These are phyloP conservation scores for Parathielavia appendiculata DNA, from an alignment of 495 filamentous ascomycete genomes.

Conservation along the genomic window DNA sequence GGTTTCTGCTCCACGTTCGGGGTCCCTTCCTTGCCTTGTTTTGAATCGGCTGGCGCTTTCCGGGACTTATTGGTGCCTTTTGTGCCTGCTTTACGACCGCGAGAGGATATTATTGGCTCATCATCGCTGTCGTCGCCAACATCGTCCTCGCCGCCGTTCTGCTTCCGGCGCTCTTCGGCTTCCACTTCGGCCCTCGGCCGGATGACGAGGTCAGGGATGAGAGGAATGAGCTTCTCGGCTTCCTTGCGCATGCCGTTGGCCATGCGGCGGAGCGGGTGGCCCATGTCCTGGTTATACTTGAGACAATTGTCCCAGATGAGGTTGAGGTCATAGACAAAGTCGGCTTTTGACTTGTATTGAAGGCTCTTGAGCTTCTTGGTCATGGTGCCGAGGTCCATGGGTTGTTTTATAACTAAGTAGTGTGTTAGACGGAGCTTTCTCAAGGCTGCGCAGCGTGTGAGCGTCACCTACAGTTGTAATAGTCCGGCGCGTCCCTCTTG, in stretches of 20 bases:
- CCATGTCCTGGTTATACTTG: slow-evolving; percentile 85
- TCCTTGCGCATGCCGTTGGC: slow-evolving; percentile 94
- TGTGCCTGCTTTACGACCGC: slow-evolving; percentile 82
- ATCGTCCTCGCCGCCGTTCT: slow-evolving; percentile 71
- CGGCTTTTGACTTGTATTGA: slow-evolving; percentile 86
- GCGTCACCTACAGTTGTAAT: slow-evolving; percentile 66
- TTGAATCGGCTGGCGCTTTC: slow-evolving; percentile 68
- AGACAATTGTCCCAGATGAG: slow-evolving; percentile 97
- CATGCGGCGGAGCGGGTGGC: slow-evolving; percentile 85
- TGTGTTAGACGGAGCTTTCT: slow-evolving; percentile 22
- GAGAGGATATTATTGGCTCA: slow-evolving; percentile 95
- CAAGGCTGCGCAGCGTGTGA: neutral
- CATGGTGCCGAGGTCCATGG: slow-evolving; percentile 97
- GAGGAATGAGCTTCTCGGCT: slow-evolving; percentile 87
- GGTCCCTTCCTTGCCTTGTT: slow-evolving; percentile 79
- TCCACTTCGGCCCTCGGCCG: slow-evolving; percentile 90
- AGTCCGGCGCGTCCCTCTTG: slow-evolving; percentile 95
- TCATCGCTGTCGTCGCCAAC: slow-evolving; percentile 89
- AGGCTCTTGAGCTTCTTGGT: slow-evolving; percentile 92
- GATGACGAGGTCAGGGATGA: slow-evolving; percentile 90
- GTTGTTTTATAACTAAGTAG: slow-evolving; percentile 79
- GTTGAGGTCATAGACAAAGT: slow-evolving; percentile 89
- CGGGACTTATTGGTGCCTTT: slow-evolving; percentile 70
- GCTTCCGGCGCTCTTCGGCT: slow-evolving; percentile 84
- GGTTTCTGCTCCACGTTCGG: slow-evolving; percentile 62